These are phyloP conservation scores for Eucalyptus pauciflora DNA, from an alignment of 345 rosid species.

Conservation along the genomic window DNA sequence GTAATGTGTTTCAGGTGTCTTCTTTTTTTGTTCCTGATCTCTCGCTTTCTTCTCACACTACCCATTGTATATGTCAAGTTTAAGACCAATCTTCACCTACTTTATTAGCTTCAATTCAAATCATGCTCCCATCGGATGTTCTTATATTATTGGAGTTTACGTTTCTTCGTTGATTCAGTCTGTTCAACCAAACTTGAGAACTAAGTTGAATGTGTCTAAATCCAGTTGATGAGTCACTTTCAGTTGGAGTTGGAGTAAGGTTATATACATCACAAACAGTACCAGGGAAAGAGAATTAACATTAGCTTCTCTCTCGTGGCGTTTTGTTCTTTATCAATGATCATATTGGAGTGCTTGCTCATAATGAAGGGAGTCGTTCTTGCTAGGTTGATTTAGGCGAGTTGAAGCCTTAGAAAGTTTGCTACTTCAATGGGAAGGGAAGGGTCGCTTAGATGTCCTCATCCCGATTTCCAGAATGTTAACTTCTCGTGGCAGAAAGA, in stretches of 20 bases:
- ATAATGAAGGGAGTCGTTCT: neutral
- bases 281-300: neutral
- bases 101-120: slow-evolving; percentile 42
- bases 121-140: slow-evolving; percentile 9
- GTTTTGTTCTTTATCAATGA: neutral
- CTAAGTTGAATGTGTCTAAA: slow-evolving; percentile 2
- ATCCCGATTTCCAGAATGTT: slow-evolving; percentile 4
- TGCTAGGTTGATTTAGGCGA: neutral
- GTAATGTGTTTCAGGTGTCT: neutral
- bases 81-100: slow-evolving; percentile 22
- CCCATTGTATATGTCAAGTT: neutral
- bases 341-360: neutral
- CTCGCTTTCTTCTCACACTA: slow-evolving; percentile 48
- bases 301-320: neutral
- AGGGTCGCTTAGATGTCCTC: slow-evolving; percentile 32
- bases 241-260: neutral
- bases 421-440: slow-evolving; percentile 37
- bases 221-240: slow-evolving; percentile 24
- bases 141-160: neutral
- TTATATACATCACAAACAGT: neutral
- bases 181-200: slow-evolving; percentile 6
- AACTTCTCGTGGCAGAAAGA: slow-evolving; percentile 16
- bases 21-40: slow-evolving; percentile 2
- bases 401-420: neutral
- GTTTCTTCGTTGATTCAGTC: neutral